A percentile compares a stretch with the other conserved stretches of the same genome.
Conservation (phyloP, 208 protist genomes). For the Crithidia thermophila region DNA sequence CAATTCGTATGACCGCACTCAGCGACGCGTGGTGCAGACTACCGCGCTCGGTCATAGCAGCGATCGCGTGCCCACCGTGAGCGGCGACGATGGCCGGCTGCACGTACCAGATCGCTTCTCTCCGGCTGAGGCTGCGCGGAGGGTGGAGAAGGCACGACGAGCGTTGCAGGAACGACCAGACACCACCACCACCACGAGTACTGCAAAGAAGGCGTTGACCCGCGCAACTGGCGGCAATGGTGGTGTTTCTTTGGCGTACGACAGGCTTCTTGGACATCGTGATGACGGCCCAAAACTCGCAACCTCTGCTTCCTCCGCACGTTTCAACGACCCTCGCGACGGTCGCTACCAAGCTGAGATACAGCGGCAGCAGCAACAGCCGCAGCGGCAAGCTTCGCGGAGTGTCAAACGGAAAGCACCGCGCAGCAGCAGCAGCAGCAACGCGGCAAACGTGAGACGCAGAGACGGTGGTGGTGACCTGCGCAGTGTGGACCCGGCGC, state of each 20-base stretch:
- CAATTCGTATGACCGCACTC: neutral
- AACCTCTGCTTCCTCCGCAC: no score
- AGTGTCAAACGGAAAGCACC: no score
- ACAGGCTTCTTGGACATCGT: constrained; percentile 1
- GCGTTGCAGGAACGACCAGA: neutral
- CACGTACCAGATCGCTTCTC: constrained; percentile 31
- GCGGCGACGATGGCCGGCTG: constrained; percentile 7
- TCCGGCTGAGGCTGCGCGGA: constrained; percentile 3
- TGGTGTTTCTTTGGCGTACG: constrained; percentile 21
- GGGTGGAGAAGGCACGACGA: constrained; percentile 6
- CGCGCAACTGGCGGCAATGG: neutral
- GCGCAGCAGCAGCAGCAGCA: no score
- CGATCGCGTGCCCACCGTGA: neutral
- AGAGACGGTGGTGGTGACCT: neutral
- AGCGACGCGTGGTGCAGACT: constrained; percentile 1
- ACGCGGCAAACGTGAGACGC: no score
- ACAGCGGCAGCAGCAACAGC: no score
- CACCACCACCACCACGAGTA: neutral
- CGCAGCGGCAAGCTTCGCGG: no score
- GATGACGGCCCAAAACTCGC: neutral
- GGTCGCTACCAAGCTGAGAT: no score
- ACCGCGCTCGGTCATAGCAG: constrained; percentile 1
- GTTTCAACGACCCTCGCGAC: no score
- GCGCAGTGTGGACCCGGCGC: neutral
- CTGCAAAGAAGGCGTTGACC: neutral